Evolutionary conservation across 176 grass and related monocot species (phyloP).

Genomic region (Phoenix dactylifera): DNA sequence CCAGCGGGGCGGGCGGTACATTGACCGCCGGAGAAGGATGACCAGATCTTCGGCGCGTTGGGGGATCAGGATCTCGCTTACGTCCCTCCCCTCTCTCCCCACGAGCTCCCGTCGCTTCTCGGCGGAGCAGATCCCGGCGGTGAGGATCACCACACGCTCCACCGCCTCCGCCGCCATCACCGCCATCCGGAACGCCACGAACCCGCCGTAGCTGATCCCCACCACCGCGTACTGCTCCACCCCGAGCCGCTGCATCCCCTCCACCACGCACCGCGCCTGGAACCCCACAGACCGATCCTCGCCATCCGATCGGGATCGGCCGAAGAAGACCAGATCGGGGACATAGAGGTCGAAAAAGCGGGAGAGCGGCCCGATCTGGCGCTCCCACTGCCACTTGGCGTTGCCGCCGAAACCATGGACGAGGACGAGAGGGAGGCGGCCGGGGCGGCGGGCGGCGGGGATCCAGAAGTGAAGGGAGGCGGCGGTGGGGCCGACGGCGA

Average conservation of each 20-base stretch:
- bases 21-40: constrained; percentile 49
- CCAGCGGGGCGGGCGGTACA: constrained; percentile 71
- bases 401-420: constrained; percentile 49
- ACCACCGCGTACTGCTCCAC: constrained; percentile 41
- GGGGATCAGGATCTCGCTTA: constrained; percentile 57
- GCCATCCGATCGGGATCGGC: constrained; percentile 23
- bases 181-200: constrained; percentile 47
- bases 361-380: constrained; percentile 29
- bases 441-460: constrained; percentile 19
- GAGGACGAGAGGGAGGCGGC: constrained; percentile 26
- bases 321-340: constrained; percentile 50
- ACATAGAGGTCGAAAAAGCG: constrained; percentile 45
- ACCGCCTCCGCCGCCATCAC: constrained; percentile 38
- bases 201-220: constrained; percentile 49
- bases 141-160: constrained; percentile 47
- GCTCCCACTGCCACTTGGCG: constrained; percentile 41
- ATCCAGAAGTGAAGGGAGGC: constrained; percentile 72
- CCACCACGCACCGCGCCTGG: constrained; percentile 65
- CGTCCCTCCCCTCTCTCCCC: constrained; percentile 35
- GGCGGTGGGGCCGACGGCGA: neutral
- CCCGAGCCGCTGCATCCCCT: constrained; percentile 62
- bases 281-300: constrained; percentile 52
- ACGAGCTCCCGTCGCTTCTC: constrained; percentile 36
- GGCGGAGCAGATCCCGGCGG: constrained; percentile 42
- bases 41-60: constrained; percentile 51